A percentile compares a stretch with the other conserved stretches of the same genome.
phyloP scores from a whole-genome alignment of 1,284 basidiomycete genomes.

The Rhodotorula mucilaginosa region DNA sequence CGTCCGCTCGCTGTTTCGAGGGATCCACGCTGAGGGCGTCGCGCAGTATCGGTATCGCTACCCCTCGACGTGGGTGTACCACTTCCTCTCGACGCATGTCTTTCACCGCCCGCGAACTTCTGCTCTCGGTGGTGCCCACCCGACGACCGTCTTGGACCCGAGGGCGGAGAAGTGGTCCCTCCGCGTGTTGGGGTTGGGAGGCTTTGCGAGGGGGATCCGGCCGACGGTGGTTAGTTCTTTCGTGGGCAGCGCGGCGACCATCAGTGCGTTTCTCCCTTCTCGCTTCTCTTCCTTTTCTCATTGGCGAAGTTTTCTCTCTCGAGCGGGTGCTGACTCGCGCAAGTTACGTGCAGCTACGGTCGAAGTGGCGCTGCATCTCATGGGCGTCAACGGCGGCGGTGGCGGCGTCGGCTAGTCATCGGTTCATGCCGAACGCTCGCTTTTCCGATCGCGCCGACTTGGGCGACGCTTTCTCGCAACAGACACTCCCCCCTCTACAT shows the following conservation, averaged over 20 bases:
- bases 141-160: slow-evolving; percentile 17
- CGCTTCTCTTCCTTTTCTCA: background rate
- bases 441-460: too few relatives aligned
- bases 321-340: too few relatives aligned
- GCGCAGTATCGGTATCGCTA: slow-evolving; percentile 38
- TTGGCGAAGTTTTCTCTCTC: background rate
- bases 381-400: slow-evolving; percentile 33
- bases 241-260: slow-evolving; percentile 44
- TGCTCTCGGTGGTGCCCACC: background rate
- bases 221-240: slow-evolving; percentile 43
- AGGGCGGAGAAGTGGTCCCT: slow-evolving; percentile 38
- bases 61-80: slow-evolving; percentile 37
- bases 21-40: slow-evolving; percentile 40
- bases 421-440: too few relatives aligned
- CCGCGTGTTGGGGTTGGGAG: slow-evolving; percentile 36
- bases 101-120: slow-evolving; percentile 3
- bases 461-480: too few relatives aligned
- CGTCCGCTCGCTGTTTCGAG: slow-evolving; percentile 14
- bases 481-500: too few relatives aligned
- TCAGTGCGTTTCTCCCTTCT: slow-evolving; percentile 31
- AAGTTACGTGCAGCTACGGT: slow-evolving; percentile 20
- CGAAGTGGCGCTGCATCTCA: slow-evolving; percentile 31
- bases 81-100: slow-evolving; percentile 24
- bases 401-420: slow-evolving; percentile 20
- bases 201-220: slow-evolving; percentile 39